These are phyloP conservation scores for Chaetomiaceae sp. DNA, from an alignment of 2,329 filamentous ascomycete genomes.

Conservation along the genomic window DNA sequence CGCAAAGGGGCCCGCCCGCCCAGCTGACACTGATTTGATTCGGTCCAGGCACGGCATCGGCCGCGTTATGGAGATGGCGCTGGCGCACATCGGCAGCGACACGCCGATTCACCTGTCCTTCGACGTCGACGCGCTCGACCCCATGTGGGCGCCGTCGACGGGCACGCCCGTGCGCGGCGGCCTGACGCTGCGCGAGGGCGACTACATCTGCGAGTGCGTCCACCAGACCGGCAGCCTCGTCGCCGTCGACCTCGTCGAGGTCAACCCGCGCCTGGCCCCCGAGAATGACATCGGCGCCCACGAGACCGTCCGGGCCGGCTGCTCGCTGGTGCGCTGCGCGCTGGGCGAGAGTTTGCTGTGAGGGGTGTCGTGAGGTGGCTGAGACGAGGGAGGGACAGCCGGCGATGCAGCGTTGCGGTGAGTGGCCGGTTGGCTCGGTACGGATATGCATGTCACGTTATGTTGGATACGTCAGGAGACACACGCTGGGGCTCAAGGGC, in stretches of 20 bases:
- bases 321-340: constrained; percentile 84
- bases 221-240: constrained; percentile 73
- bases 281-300: constrained; percentile 57
- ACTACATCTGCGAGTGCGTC: constrained; percentile 89
- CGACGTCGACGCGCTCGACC: constrained; percentile 93
- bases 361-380: constrained; percentile 19
- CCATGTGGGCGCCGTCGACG: constrained; percentile 92
- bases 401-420: too few species aligned
- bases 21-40: too few species aligned
- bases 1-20: too few species aligned
- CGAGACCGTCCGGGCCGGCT: constrained; percentile 86
- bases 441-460: too few species aligned
- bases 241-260: constrained; percentile 76
- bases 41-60: constrained; percentile 90
- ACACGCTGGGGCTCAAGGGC: too few species aligned
- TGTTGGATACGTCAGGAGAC: too few species aligned
- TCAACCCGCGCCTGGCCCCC: constrained; percentile 66
- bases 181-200: constrained; percentile 86
- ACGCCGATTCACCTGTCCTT: constrained; percentile 97
- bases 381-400: background rate
- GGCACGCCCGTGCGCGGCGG: constrained; percentile 92
- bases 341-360: constrained; percentile 85
- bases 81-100: constrained; percentile 88
- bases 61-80: constrained; percentile 94
- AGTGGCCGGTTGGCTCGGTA: too few species aligned